Percentiles rank a stretch among this genome's conserved stretches.
phyloP scores from a whole-genome alignment of 2,329 filamentous ascomycete species.

The Xylariales sp. region DNA sequence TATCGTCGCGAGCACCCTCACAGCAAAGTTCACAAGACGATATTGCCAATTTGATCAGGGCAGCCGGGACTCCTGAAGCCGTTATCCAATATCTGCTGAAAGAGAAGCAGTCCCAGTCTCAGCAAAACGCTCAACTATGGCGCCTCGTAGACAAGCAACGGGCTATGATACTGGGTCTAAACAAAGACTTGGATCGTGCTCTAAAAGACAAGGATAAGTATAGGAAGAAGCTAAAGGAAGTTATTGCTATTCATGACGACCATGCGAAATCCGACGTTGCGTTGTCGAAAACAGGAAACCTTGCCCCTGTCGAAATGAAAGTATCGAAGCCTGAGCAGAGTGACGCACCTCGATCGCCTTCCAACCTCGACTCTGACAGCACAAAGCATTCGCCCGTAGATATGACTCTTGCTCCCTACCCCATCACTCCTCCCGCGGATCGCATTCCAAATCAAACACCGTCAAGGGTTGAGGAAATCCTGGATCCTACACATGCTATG shows the following conservation, averaged over 20 bases:
- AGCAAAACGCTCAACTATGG: conserved; percentile 95
- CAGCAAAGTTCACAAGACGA: conserved; percentile 75
- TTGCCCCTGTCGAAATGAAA: conserved; percentile 45
- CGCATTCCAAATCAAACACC: conserved; percentile 53
- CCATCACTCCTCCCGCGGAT: conserved; percentile 72
- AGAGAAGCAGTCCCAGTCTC: conserved; percentile 88
- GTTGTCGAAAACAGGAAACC: conserved; percentile 39
- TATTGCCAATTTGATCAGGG: conserved; percentile 80
- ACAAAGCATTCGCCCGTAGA: conserved; percentile 69
- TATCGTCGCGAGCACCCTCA: conserved; percentile 70
- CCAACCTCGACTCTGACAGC: conserved; percentile 61
- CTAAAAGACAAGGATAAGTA: conserved; percentile 96
- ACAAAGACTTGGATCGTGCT: conserved; percentile 91
- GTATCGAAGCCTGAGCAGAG: conserved; percentile 48
- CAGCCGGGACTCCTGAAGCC: conserved; percentile 88
- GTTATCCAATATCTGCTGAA: conserved; percentile 89
- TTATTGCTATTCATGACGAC: conserved; percentile 56
- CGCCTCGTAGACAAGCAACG: conserved; percentile 95
- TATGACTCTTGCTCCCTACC: conserved; percentile 70
- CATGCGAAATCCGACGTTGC: conserved; percentile 38
- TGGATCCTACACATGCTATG: conserved; percentile 70
- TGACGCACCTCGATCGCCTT: conserved; percentile 61
- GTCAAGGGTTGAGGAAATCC: conserved; percentile 61
- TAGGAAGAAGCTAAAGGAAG: conserved; percentile 87
- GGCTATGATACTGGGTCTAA: conserved; percentile 90